Percentiles rank a stretch among this genome's conserved stretches.
These are phyloP conservation scores for Agarophyton chilense DNA, from an alignment of 23 red algal genomes.

Conservation along the genomic window DNA sequence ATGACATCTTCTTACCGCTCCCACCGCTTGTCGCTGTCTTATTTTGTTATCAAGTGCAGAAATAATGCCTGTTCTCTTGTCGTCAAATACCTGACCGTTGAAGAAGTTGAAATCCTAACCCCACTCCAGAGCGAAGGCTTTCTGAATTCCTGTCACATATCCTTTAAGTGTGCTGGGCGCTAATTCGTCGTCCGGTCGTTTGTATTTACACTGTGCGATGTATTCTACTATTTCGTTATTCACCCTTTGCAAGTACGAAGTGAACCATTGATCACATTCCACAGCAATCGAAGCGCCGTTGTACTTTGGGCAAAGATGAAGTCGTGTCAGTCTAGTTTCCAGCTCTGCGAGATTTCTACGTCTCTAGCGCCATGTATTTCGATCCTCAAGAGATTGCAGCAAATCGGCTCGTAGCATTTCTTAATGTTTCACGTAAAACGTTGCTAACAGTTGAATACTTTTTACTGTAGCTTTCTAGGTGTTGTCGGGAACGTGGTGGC, in stretches of 20 bases:
- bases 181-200: neutral
- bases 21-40: neutral
- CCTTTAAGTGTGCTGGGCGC: neutral
- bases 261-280: no score
- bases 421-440: no score
- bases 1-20: neutral
- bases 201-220: neutral
- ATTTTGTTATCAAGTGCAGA: conserved; percentile 6
- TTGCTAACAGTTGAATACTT: no score
- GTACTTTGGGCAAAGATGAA: no score
- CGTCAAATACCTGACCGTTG: neutral
- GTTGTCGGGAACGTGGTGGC: no score
- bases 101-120: neutral
- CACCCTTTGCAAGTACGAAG: neutral
- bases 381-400: no score
- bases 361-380: no score
- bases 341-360: no score
- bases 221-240: neutral
- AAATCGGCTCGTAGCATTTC: no score
- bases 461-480: no score
- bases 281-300: no score
- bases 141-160: neutral
- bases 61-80: neutral
- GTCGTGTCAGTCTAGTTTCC: no score
- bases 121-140: neutral